These are phyloP conservation scores for Bipolaris oryzae DNA, from an alignment of 2,329 filamentous ascomycete species.

Conservation along the genomic window DNA sequence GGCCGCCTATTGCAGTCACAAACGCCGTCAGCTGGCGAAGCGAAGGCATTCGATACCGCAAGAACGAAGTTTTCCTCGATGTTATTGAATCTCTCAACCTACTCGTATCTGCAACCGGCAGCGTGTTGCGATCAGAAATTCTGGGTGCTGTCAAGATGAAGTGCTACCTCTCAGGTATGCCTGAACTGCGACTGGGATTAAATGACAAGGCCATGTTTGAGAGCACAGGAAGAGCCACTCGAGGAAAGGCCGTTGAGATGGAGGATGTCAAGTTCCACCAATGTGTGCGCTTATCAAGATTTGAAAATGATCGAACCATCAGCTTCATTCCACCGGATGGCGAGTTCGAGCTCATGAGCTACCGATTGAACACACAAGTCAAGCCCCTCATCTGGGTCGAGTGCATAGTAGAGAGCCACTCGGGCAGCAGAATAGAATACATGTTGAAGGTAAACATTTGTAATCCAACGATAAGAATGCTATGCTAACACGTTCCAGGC, in stretches of 20 bases:
- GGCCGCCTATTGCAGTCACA: slow-evolving; percentile 95
- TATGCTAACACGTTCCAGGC: slow-evolving; percentile 57
- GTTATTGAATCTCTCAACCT: slow-evolving; percentile 97
- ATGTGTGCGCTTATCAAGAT: slow-evolving; percentile 91
- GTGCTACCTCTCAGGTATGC: slow-evolving; percentile 98
- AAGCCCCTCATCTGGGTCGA: slow-evolving; percentile 99
- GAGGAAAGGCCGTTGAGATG: slow-evolving; percentile 98
- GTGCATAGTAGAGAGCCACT: slow-evolving; percentile 95
- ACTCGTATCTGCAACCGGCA: slow-evolving; percentile 90
- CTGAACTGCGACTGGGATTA: slow-evolving; percentile 87
- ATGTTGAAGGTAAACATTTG: slow-evolving; percentile 78
- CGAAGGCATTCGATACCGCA: slow-evolving; percentile 96
- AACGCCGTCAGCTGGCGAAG: slow-evolving; percentile 98
- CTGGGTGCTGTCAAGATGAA: slow-evolving; percentile 99
- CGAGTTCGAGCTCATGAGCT: slow-evolving; percentile 99
- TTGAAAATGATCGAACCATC: slow-evolving; percentile 98
- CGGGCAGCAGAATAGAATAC: slow-evolving; percentile 94
- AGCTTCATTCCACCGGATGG: slow-evolving; percentile 98
- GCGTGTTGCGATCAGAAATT: slow-evolving; percentile 94
- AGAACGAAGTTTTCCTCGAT: slow-evolving; percentile 99
- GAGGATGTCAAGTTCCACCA: slow-evolving; percentile 99
- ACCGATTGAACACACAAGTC: slow-evolving; percentile 96
- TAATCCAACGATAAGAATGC: not conserved
- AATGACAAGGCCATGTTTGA: slow-evolving; percentile 99
- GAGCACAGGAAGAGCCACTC: slow-evolving; percentile 88